A percentile compares a stretch with the other conserved stretches of the same genome.
phyloP scores from a whole-genome alignment of 2,329 filamentous ascomycete species.

The Xylaria arbuscula region DNA sequence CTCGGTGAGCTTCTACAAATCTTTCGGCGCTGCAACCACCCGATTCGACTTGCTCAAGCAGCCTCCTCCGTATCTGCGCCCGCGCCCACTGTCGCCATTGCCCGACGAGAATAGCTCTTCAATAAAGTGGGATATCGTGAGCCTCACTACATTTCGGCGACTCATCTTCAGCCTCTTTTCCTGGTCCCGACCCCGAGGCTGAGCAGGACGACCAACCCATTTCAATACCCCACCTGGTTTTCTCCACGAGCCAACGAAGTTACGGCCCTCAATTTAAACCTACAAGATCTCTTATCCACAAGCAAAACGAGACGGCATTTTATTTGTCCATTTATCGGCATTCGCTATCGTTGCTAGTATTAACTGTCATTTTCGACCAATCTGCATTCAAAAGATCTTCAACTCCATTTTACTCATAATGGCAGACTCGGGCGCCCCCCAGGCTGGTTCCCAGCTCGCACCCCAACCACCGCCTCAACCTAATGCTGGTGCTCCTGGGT shows the following conservation, averaged over 20 bases:
- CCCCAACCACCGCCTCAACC: slow-evolving; percentile 76
- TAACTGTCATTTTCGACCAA: slow-evolving; percentile 9
- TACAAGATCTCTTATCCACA: slow-evolving; percentile 36
- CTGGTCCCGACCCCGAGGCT: slow-evolving; percentile 20
- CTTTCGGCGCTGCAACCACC: slow-evolving; percentile 41
- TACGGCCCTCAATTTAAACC: slow-evolving; percentile 39
- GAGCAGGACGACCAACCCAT: slow-evolving; percentile 36
- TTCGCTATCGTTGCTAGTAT: slow-evolving; percentile 27
- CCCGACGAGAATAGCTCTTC: slow-evolving; percentile 34
- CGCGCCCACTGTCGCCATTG: slow-evolving; percentile 33
- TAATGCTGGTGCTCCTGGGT: slow-evolving; percentile 78
- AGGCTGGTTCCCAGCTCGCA: slow-evolving; percentile 73
- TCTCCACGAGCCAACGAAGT: slow-evolving; percentile 44
- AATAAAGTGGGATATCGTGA: slow-evolving; percentile 37
- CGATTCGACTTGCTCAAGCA: slow-evolving; percentile 41
- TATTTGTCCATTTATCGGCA: slow-evolving; percentile 34
- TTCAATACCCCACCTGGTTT: slow-evolving; percentile 42
- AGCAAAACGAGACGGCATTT: slow-evolving; percentile 33
- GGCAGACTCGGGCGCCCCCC: slow-evolving; percentile 78
- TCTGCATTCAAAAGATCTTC: slow-evolving; percentile 17
- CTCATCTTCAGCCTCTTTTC: slow-evolving; percentile 7
- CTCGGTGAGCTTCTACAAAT: slow-evolving; percentile 39
- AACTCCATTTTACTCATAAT: slow-evolving; percentile 61
- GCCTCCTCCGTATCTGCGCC: slow-evolving; percentile 36
- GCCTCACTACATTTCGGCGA: slow-evolving; percentile 33